Conservation (phyloP, 305 asterid genomes). For the Lippia alba region DNA sequence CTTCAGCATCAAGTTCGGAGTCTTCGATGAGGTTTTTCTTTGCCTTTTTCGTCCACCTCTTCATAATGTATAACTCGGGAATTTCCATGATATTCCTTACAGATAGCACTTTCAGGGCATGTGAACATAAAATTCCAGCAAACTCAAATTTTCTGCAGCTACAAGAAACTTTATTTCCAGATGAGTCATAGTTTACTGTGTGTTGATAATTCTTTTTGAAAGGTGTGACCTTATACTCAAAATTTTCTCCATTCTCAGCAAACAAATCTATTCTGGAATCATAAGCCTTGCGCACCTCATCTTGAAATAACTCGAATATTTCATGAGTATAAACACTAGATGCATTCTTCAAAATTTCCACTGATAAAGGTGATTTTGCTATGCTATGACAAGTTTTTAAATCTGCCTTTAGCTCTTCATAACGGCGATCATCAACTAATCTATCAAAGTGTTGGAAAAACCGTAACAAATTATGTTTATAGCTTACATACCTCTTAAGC, state of each 20-base stretch:
- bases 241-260: neutral
- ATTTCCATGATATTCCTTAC: neutral
- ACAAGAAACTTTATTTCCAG: neutral
- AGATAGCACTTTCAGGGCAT: neutral
- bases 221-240: constrained; percentile 3
- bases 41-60: neutral
- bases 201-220: neutral
- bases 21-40: neutral
- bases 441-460: neutral
- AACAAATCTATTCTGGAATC: neutral
- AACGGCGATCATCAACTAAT: neutral
- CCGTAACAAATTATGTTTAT: too few relatives aligned
- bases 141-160: constrained; percentile 26
- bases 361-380: neutral
- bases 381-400: neutral
- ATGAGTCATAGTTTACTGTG: neutral
- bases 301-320: neutral
- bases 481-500: neutral
- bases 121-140: neutral
- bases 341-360: too few relatives aligned
- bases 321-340: too few relatives aligned
- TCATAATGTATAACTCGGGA: neutral
- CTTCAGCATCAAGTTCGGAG: neutral
- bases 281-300: constrained; percentile 2
- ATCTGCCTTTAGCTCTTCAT: neutral